These are phyloP conservation scores for Casuarina cunninghamiana DNA, from an alignment of 306 rosid genomes.

Conservation along the genomic window DNA sequence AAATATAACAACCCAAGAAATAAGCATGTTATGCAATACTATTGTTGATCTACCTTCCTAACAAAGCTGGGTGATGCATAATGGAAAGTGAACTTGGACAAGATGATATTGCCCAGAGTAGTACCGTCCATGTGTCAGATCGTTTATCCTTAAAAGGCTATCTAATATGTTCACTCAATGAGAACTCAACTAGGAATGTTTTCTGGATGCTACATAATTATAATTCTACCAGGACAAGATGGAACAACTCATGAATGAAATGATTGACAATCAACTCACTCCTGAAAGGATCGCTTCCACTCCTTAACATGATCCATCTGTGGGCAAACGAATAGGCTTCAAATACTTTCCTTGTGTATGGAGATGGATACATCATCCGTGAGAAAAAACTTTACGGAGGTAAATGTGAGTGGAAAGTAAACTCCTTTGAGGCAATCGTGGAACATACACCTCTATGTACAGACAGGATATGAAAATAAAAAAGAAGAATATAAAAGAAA, in stretches of 20 bases:
- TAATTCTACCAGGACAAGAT: not conserved
- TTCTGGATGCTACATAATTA: not conserved
- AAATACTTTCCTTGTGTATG: not conserved
- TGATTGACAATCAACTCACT: not conserved
- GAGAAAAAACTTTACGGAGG: not conserved
- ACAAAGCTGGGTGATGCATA: not conserved
- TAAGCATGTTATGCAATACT: conserved; percentile 6
- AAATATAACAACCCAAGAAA: conserved; percentile 14
- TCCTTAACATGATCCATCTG: not conserved
- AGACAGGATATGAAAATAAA: not conserved
- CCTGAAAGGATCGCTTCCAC: not conserved
- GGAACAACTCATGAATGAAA: not conserved
- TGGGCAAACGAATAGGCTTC: not conserved
- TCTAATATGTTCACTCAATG: not conserved
- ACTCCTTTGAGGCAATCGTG: not conserved
- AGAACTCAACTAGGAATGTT: not conserved
- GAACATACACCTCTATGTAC: not conserved
- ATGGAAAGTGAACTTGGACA: not conserved
- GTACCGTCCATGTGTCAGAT: not conserved
- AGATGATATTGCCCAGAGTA: not conserved
- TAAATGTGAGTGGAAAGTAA: not conserved
- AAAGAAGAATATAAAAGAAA: not conserved
- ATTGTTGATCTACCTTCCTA: not conserved
- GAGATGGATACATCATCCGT: not conserved
- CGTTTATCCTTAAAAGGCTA: not conserved